phyloP scores from a whole-genome alignment of 768 basidiomycete species.

The Calocybe cyanea region DNA sequence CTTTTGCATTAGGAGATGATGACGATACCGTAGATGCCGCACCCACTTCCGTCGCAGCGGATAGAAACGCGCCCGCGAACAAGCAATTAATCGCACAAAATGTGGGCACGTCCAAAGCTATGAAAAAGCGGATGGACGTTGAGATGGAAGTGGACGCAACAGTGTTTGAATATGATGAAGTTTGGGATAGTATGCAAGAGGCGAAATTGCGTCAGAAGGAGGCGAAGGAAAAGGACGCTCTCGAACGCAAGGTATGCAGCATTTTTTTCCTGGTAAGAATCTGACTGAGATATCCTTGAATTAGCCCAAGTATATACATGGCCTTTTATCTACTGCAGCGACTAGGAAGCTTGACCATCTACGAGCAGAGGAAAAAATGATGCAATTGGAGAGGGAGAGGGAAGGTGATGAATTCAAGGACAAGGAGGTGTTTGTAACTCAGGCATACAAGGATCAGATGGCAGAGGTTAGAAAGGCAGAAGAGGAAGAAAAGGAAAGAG shows the following conservation, averaged over 20 bases:
- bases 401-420: constrained; percentile 94
- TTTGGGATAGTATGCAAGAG: constrained; percentile 94
- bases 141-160: constrained; percentile 77
- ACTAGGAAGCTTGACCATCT: constrained; percentile 85
- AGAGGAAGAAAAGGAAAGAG: constrained; percentile 84
- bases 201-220: constrained; percentile 72
- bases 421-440: constrained; percentile 97
- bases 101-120: constrained; percentile 56
- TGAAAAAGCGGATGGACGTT: constrained; percentile 70
- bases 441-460: constrained; percentile 96
- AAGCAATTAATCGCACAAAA: constrained; percentile 57
- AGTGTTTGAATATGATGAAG: constrained; percentile 93
- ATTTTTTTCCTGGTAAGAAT: neutral
- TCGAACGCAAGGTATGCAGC: constrained; percentile 68
- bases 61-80: constrained; percentile 42
- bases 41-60: constrained; percentile 33
- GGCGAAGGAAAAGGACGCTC: constrained; percentile 70
- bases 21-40: constrained; percentile 52
- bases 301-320: constrained; percentile 91
- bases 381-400: constrained; percentile 84
- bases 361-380: constrained; percentile 97
- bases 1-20: constrained; percentile 66
- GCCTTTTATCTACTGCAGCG: constrained; percentile 75
- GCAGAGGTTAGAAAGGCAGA: constrained; percentile 87
- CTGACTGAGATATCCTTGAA: constrained; percentile 12